Base-by-base conservation (phyloP, 1,139 yeast species). In the Hansenula sp. region DNA sequence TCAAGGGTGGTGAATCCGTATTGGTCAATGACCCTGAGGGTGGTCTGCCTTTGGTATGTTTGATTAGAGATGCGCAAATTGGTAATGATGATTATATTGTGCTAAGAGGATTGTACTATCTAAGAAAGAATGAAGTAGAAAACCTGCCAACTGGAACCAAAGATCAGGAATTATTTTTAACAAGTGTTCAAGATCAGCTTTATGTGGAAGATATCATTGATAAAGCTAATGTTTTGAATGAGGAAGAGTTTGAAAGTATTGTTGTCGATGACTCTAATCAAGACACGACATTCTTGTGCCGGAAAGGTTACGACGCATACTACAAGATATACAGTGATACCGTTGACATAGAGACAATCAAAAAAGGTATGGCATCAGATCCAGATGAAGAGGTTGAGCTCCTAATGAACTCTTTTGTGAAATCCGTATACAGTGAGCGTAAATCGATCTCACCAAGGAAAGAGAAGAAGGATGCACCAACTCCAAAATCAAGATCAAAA, bases 231-330 rank as follows among this genome's bases (percentile, higher is more conserved):
- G 53, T 57, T 4, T 37, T 52, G 32, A 53, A 43, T 21, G 37
- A 33, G 27, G 25, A 40, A 5, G 50, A 47, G 18, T 57, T 55
- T 41, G 19, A 36, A 12, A 47, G 41, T 24, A 47, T 54, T 19
- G 39, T 42, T 15, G 49, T 53, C 31, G 60, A 57, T 36, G 45
- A 42, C 12, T 57, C 59, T 3, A 55, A 49, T 32, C 41, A 41
- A 15, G 54, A 45, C 15, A 45, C 33, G 21, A 52, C 53, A 6
- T 57, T 54, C 38, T 5, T 55, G 3, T 52, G 53, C 32, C 51
- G 54, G 1, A 47, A 41, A 39, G 59, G 60, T 9, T 54, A 51
- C 39, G 59, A 57, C 32, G 47, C 56, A 3, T 54, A 48, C 39
- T 50, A 45, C 31, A 44, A 47, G 16, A 36, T 42, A 1, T 53